phyloP scores from a whole-genome alignment of 2,329 filamentous ascomycete genomes.

The Aspergillus terreus region DNA sequence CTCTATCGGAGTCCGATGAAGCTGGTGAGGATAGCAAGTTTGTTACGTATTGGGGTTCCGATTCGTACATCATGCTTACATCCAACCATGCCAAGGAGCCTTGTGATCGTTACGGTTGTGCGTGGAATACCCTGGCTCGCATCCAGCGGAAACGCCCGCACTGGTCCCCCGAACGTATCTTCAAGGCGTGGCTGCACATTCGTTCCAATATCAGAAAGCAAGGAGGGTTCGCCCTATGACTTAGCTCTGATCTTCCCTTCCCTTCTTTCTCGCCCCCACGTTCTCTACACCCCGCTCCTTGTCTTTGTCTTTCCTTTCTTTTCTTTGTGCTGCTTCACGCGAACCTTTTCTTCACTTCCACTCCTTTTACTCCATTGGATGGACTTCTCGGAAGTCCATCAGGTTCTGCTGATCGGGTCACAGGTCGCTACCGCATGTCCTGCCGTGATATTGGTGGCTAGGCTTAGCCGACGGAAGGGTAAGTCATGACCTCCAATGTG shows the following conservation, averaged over 20 bases:
- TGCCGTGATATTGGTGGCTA: conserved; percentile 17
- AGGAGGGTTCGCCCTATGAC: conserved; percentile 6
- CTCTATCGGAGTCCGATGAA: conserved; percentile 11
- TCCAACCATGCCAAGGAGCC: conserved; percentile 4
- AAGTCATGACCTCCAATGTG: not conserved
- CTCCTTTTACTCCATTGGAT: conserved; percentile 9
- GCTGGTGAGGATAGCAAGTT: conserved; percentile 11
- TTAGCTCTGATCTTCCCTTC: not conserved
- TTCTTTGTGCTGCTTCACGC: not conserved
- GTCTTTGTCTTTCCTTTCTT: not conserved
- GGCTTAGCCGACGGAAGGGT: conserved; percentile 8
- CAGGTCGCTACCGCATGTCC: conserved; percentile 15
- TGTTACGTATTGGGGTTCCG: conserved; percentile 11
- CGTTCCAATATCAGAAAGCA: not conserved
- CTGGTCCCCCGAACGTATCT: not conserved
- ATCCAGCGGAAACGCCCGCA: conserved; percentile 1
- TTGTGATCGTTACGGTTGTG: conserved; percentile 4
- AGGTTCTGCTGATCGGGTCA: conserved; percentile 16
- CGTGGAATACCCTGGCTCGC: conserved; percentile 6
- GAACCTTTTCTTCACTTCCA: conserved; percentile 6
- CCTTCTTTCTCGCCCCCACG: not conserved
- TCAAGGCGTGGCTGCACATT: conserved; percentile 1
- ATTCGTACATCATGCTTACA: conserved; percentile 11
- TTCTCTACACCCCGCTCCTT: conserved; percentile 1
- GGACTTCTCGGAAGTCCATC: conserved; percentile 10